Base-by-base conservation (phyloP, 192 early-diverging fungal genomes). In the Mortierella claussenii region DNA sequence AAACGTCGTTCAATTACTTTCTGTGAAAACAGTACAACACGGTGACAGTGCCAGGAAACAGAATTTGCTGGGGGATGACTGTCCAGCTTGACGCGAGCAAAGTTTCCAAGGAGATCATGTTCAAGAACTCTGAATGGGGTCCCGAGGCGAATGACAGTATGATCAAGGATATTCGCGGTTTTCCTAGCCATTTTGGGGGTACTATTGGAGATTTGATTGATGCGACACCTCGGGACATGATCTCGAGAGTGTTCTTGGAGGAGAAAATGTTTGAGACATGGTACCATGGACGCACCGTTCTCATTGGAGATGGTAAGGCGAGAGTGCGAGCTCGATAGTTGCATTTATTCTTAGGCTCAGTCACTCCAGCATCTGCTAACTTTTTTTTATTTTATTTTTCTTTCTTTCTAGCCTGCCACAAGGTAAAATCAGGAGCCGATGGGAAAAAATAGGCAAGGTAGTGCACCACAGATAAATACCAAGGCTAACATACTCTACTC, bases 251-350 rank as follows among this genome's bases (percentile, higher is more conserved):
- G 21, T 52, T 53, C 17, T 36, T 65, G 1, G 51, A 65, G 17
- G 63, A 65, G 21, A 65, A 65, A 43, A 21, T 65, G 30, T 65
- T 65, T 40, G 63, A 65, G 52, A 65, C 63, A 31, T 68, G 65
- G 65, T 58, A 57, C 31, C 32, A 58, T 51, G 55, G 48, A 36
- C 52, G 65, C 2, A 68, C 55, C 3, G 65, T 68, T 1, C 48
- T 68, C 20, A 40, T 68, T 18, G 65, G 65, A 8, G 65, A 68
- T 32, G 55, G 65, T 58, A 51, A 20, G 46, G 11, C 20, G 21
- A 37, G 21, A 0, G 7, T 17, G 45, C 3, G 8, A 5, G 8
- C 12, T 37, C 4, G 20, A 46, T 60, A 30, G 7, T 32, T 3
- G 5, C 11, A 55, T 20, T 6, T 33, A 34, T 6, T 4, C 10